Percentiles rank a stretch among this genome's conserved stretches.
phyloP scores from a whole-genome alignment of 140 eudicot species.

The Bidens hawaiensis region DNA sequence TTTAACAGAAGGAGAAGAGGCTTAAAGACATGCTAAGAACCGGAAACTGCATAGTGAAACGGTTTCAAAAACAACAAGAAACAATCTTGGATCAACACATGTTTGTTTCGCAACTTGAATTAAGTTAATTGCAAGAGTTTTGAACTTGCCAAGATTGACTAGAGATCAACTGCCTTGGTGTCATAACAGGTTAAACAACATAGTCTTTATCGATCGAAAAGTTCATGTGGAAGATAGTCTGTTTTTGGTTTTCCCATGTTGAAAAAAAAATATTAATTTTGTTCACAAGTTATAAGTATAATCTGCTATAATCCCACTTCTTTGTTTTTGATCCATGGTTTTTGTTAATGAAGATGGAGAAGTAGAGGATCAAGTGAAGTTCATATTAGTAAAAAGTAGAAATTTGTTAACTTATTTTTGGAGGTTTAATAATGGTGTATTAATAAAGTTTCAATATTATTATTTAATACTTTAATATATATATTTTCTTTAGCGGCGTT shows the following conservation, averaged over 20 bases:
- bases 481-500: too few species aligned
- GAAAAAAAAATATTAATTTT: conserved; percentile 9
- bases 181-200: conserved; percentile 55
- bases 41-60: conserved; percentile 76
- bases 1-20: conserved; percentile 88
- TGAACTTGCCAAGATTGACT: conserved; percentile 59
- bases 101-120: conserved; percentile 61
- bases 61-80: conserved; percentile 57
- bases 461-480: too few species aligned
- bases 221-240: conserved; percentile 54
- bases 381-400: conserved; percentile 19
- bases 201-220: conserved; percentile 44
- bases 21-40: conserved; percentile 66
- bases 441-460: too few species aligned
- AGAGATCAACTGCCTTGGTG: conserved; percentile 83
- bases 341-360: conserved; percentile 24
- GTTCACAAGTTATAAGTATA: too few species aligned
- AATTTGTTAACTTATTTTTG: conserved; percentile 5
- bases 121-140: conserved; percentile 66
- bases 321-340: conserved; percentile 21
- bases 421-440: conserved; percentile 9
- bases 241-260: conserved; percentile 80
- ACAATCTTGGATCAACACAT: conserved; percentile 39
- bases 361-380: conserved; percentile 34
- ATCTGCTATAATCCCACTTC: conserved; percentile 30